These are phyloP conservation scores for Talaromyces liani DNA, from an alignment of 495 filamentous ascomycete species.

Conservation along the genomic window DNA sequence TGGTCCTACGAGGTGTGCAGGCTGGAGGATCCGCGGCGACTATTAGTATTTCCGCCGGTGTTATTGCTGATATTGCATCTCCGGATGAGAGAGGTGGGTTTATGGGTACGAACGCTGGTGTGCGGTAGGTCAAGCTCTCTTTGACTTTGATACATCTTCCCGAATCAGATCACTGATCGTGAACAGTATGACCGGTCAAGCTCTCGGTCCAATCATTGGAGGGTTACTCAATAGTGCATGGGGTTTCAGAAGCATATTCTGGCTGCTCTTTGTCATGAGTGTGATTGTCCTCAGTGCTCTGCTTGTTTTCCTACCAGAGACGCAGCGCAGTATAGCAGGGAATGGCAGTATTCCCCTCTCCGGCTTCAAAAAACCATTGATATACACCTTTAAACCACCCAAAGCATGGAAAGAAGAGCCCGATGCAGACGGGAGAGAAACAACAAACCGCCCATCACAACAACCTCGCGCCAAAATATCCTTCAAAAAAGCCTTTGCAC, in stretches of 20 bases:
- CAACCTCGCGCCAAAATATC: conserved; percentile 6
- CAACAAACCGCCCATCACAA: conserved; percentile 12
- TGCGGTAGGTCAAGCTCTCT: conserved; percentile 3
- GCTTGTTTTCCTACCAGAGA: conserved; percentile 55
- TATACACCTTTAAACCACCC: not conserved
- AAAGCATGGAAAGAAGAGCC: conserved; percentile 1
- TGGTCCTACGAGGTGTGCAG: conserved; percentile 58
- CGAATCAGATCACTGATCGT: not conserved
- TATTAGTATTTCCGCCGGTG: conserved; percentile 43
- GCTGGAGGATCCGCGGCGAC: conserved; percentile 52
- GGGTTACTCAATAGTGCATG: conserved; percentile 26
- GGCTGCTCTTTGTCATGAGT: conserved; percentile 31
- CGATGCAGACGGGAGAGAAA: not conserved
- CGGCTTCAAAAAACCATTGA: conserved; percentile 1
- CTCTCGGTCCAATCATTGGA: conserved; percentile 35
- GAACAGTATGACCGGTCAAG: conserved; percentile 15
- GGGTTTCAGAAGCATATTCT: conserved; percentile 38
- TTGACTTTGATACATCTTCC: not conserved
- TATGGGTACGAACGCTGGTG: conserved; percentile 34
- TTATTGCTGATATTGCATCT: conserved; percentile 54
- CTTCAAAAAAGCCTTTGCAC: conserved; percentile 17
- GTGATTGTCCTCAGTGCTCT: conserved; percentile 30
- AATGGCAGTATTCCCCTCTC: conserved; percentile 42
- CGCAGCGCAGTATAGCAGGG: conserved; percentile 60
- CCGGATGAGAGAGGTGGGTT: conserved; percentile 52